Conservation (phyloP, 148 eudicot genomes). For the Selenicereus undatus region DNA sequence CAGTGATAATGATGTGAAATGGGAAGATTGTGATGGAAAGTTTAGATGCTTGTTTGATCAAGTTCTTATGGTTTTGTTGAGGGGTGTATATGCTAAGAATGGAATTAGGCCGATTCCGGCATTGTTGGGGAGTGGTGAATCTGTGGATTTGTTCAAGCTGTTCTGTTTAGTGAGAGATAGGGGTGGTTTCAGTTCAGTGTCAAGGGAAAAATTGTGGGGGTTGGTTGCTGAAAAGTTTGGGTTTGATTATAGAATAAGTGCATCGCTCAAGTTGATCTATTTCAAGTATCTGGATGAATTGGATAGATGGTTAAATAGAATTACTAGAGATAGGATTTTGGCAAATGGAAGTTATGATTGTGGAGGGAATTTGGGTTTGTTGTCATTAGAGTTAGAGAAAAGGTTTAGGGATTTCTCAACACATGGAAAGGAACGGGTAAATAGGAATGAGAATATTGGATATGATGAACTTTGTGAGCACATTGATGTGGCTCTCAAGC, state of each 20-base stretch:
- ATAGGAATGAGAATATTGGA: slow-evolving; percentile 19
- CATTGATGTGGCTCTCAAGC: slow-evolving; percentile 22
- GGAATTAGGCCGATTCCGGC: slow-evolving; percentile 51
- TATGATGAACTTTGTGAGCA: slow-evolving; percentile 24
- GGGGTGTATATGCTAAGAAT: slow-evolving; percentile 44
- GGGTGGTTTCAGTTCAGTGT: slow-evolving; percentile 65
- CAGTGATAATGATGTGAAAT: slow-evolving; percentile 34
- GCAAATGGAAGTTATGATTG: slow-evolving; percentile 36
- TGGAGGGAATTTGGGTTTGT: slow-evolving; percentile 50
- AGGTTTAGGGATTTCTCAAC: slow-evolving; percentile 32
- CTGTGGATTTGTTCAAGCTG: slow-evolving; percentile 64
- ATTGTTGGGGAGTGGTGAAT: slow-evolving; percentile 48
- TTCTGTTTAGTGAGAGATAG: slow-evolving; percentile 67
- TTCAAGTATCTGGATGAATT: slow-evolving; percentile 60
- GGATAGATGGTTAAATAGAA: slow-evolving; percentile 58
- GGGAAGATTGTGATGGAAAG: slow-evolving; percentile 46
- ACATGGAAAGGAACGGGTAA: slow-evolving; percentile 17
- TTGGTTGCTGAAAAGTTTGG: slow-evolving; percentile 56
- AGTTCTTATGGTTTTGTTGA: slow-evolving; percentile 41
- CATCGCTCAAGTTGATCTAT: slow-evolving; percentile 54
- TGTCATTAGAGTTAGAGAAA: slow-evolving; percentile 48
- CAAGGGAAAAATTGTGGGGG: slow-evolving; percentile 62
- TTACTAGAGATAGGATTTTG: slow-evolving; percentile 31
- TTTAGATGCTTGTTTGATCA: slow-evolving; percentile 65
- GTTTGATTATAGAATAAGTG: slow-evolving; percentile 30